phyloP scores from a whole-genome alignment of 805 yeast genomes.

The Hanseniaspora thailandica region DNA sequence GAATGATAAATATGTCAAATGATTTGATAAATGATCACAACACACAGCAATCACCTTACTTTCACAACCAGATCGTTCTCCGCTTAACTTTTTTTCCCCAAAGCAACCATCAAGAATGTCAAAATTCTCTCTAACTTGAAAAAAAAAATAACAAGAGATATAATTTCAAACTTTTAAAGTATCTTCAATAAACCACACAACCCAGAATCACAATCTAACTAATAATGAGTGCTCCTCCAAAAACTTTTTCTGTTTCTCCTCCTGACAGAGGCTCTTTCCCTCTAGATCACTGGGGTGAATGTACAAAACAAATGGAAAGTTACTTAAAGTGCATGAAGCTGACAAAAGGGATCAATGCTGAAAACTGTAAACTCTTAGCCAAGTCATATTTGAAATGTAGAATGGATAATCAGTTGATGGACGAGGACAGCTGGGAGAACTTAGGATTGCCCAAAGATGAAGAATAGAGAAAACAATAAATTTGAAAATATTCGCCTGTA shows the following conservation, averaged over 20 bases:
- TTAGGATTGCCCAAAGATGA: conserved; percentile 48
- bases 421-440: conserved; percentile 44
- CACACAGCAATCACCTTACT: not conserved
- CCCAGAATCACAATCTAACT: too few relatives aligned
- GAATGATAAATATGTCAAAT: too few relatives aligned
- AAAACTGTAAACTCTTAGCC: conserved; percentile 79
- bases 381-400: conserved; percentile 73
- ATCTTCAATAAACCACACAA: not conserved
- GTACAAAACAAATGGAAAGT: conserved; percentile 59
- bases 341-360: conserved; percentile 73
- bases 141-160: too few relatives aligned
- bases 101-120: too few relatives aligned
- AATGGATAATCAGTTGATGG: conserved; percentile 69
- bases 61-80: not conserved
- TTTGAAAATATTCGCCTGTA: not conserved
- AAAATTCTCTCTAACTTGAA: too few relatives aligned
- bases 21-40: too few relatives aligned
- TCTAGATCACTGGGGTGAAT: conserved; percentile 77
- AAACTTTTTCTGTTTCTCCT: conserved; percentile 66
- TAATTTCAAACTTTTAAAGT: not conserved
- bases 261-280: conserved; percentile 97
- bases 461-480: not conserved
- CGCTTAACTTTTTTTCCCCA: too few relatives aligned
- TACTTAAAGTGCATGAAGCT: conserved; percentile 69
- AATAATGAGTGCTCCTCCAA: conserved; percentile 17